Conservation (phyloP, 805 yeast genomes). For the Torulaspora gathmanii region DNA sequence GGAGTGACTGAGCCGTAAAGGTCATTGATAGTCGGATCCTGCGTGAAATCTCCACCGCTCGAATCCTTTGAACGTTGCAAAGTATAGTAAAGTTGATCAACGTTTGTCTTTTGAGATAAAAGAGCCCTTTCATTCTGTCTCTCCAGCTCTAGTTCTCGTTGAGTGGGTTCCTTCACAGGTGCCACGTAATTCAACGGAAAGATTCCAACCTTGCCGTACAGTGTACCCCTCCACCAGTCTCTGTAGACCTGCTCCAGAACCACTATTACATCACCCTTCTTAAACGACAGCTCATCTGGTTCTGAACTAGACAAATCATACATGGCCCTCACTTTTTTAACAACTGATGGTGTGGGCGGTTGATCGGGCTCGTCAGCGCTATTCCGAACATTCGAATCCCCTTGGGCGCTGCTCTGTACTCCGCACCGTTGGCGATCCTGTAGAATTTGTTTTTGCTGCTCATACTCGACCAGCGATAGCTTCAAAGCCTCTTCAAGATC, state of each 20-base stretch:
- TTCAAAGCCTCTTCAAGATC: slow-evolving; percentile 74
- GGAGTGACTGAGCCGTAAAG: slow-evolving; percentile 70
- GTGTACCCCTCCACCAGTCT: slow-evolving; percentile 94
- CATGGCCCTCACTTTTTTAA: slow-evolving; percentile 65
- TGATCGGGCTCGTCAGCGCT: slow-evolving; percentile 2
- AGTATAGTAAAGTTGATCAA: slow-evolving; percentile 54
- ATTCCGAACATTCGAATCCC: neutral
- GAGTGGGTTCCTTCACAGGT: slow-evolving; percentile 62
- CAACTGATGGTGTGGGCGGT: slow-evolving; percentile 12
- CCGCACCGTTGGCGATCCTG: slow-evolving; percentile 16
- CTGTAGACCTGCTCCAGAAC: slow-evolving; percentile 83
- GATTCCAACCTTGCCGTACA: slow-evolving; percentile 76
- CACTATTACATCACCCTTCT: slow-evolving; percentile 80
- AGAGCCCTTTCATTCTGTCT: slow-evolving; percentile 48
- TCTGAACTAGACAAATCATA: slow-evolving; percentile 77
- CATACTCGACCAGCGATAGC: slow-evolving; percentile 60
- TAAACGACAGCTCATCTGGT: slow-evolving; percentile 81
- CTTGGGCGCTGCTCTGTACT: neutral
- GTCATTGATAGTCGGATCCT: slow-evolving; percentile 63
- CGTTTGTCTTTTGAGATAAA: slow-evolving; percentile 50
- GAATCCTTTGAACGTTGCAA: slow-evolving; percentile 26
- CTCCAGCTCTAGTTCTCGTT: slow-evolving; percentile 53
- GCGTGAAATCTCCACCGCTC: slow-evolving; percentile 37
- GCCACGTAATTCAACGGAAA: slow-evolving; percentile 91
- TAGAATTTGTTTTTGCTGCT: slow-evolving; percentile 21